Conservation (phyloP, 163 green algal species). For the Coccomyxa subellipsoidea region DNA sequence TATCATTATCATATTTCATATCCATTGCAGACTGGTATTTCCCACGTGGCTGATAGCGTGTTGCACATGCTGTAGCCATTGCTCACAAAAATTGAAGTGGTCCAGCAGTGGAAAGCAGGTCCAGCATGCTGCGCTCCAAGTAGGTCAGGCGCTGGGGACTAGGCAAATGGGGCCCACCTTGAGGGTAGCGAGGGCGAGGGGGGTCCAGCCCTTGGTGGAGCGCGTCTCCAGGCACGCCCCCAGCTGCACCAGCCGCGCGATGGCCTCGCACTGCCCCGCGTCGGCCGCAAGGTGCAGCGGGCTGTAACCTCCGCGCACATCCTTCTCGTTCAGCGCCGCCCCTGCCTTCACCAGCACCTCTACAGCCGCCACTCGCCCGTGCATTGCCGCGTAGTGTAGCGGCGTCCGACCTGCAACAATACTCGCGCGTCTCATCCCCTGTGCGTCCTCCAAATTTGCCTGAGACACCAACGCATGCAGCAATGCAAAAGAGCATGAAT, state of each 20-base stretch:
- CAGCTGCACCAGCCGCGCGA: slow-evolving; percentile 35
- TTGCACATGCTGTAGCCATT: no score
- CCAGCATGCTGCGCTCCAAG: no score
- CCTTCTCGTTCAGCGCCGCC: slow-evolving; percentile 28
- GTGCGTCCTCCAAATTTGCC: no score
- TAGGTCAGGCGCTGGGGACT: neutral
- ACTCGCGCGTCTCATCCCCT: no score
- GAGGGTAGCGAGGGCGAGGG: slow-evolving; percentile 47
- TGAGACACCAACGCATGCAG: no score
- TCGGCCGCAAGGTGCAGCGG: slow-evolving; percentile 60
- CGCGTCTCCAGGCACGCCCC: slow-evolving; percentile 36
- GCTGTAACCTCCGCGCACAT: slow-evolving; percentile 44
- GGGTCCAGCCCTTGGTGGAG: slow-evolving; percentile 43
- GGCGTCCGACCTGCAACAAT: slow-evolving; percentile 37
- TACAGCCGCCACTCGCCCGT: slow-evolving; percentile 44
- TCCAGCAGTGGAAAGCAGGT: no score
- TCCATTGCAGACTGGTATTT: no score
- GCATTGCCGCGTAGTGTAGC: slow-evolving; percentile 58
- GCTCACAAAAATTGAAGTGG: no score
- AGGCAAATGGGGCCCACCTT: slow-evolving; percentile 37
- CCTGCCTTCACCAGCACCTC: slow-evolving; percentile 42
- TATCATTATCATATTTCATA: no score
- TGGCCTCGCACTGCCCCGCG: slow-evolving; percentile 48
- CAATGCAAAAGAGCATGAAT: no score
- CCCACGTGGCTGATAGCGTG: no score